Base-by-base conservation (phyloP, 345 rosid genomes). In the Geranium brycei region DNA sequence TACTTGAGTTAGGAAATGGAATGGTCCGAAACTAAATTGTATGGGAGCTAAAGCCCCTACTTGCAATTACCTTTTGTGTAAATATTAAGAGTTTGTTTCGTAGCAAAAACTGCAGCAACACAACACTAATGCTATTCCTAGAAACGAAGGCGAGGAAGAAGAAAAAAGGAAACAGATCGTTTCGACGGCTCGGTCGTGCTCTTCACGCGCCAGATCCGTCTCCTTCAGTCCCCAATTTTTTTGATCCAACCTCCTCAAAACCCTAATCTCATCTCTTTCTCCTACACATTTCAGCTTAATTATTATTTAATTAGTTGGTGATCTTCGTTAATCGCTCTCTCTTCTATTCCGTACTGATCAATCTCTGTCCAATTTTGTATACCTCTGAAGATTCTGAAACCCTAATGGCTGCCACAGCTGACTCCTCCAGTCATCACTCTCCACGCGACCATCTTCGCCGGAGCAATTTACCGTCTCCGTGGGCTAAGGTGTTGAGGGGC, bases 401-500 rank as follows among this genome's bases (percentile, higher is more conserved):
- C 53, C 53, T 47, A 47, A 77, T 77, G 85, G 79, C 81, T 62
- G 72, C 69, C 74, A 76, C 81, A 53, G 83, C 81, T 4, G 80
- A 77, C 70, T 79, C 89, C 10, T 69, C 84, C 55, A 71, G 31
- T 65, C 82, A 75, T 51, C 80, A 69, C 47, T 68, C 75, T 19
- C 68, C 75, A 15, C 68, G 79, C 35, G 70, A 64, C 57, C 53
- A 47, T 47, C 56, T 69, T 58, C 76, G 72, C 61, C 71, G 68
- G 28, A 69, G 73, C 51, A 75, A 59, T 60, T 56, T 71, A 32
- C 62, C 81, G 13, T 78, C 81, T 11, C 81, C 79, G 0, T 79
- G 83, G 85, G 72, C 71, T 15, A 75, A 77, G 61, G 74, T 77
- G 0, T 80, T 80, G 13, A 69, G 81, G 5, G 81, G 84, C 19